Conservation (phyloP, 176 grass and related monocot species). For the Hsuehochloa calcarea region DNA sequence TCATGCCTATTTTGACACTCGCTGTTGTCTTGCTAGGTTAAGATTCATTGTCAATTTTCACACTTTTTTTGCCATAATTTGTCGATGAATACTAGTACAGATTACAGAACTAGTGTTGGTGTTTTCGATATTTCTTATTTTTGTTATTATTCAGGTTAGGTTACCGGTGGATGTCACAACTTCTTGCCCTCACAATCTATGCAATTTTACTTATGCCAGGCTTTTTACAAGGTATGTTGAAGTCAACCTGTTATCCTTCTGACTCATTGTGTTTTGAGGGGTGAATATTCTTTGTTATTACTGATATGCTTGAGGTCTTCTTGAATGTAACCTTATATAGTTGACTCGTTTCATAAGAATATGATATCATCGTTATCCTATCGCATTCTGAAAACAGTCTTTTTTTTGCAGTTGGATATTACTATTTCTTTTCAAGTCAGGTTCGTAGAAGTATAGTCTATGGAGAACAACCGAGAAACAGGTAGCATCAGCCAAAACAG, state of each 20-base stretch:
- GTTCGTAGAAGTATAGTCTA: conserved; percentile 94
- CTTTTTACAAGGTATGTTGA: conserved; percentile 76
- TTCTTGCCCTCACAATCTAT: conserved; percentile 81
- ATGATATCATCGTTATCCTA: background rate
- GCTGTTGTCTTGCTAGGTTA: background rate
- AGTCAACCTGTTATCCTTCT: background rate
- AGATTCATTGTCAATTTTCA: background rate
- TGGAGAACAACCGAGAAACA: conserved; percentile 88
- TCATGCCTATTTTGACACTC: background rate
- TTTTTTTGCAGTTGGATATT: conserved; percentile 78
- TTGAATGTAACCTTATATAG: conserved; percentile 12
- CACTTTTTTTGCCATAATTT: background rate
- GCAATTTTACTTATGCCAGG: conserved; percentile 92
- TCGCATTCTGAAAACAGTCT: conserved; percentile 14
- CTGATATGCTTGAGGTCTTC: background rate
- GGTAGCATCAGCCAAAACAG: conserved; percentile 39
- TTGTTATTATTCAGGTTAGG: conserved; percentile 67
- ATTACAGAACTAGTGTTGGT: background rate
- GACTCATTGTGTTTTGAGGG: background rate
- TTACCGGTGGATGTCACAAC: conserved; percentile 79
- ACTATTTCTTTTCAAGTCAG: conserved; percentile 96
- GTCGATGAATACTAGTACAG: background rate
- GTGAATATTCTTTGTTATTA: conserved; percentile 13
- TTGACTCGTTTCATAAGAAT: conserved; percentile 1
- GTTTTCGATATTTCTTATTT: background rate